phyloP scores from a whole-genome alignment of 176 grass and related monocot species.

The Oryza brachyantha region DNA sequence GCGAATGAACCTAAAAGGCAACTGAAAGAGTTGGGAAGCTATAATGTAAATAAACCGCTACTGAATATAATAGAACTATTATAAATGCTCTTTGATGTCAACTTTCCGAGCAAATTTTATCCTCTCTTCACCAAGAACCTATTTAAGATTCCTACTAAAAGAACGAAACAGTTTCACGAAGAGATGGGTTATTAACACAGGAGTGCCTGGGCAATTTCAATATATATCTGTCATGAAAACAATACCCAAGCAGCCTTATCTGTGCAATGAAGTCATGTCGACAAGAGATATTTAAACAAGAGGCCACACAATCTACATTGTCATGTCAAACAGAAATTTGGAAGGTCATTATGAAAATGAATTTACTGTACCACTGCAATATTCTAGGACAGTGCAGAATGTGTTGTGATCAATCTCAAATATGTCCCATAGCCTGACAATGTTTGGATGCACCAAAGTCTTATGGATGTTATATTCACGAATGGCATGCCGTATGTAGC shows the following conservation, averaged over 20 bases:
- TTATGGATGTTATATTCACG: slow-evolving; percentile 99
- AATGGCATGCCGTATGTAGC: slow-evolving; percentile 95
- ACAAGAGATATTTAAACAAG: not conserved
- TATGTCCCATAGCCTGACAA: slow-evolving; percentile 96
- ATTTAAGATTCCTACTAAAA: not conserved
- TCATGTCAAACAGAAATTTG: slow-evolving; percentile 20
- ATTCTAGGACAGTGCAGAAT: slow-evolving; percentile 97
- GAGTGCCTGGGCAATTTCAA: slow-evolving; percentile 1
- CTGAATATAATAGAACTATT: not conserved
- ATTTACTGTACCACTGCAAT: slow-evolving; percentile 83
- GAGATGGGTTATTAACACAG: not conserved
- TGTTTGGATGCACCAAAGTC: slow-evolving; percentile 94
- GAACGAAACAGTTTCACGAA: not conserved
- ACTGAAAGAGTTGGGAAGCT: not conserved
- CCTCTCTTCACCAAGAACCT: not conserved
- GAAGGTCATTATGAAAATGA: slow-evolving; percentile 14
- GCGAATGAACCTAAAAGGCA: slow-evolving; percentile 15
- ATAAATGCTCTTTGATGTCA: not conserved
- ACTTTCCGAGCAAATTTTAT: not conserved
- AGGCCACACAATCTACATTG: not conserved
- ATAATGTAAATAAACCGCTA: slow-evolving; percentile 4
- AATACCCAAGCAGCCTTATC: not conserved
- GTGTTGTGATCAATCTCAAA: slow-evolving; percentile 98
- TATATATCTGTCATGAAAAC: not conserved
- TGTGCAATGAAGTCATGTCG: not conserved